A percentile compares a stretch with the other conserved stretches of the same genome.
phyloP scores from a whole-genome alignment of 768 basidiomycete genomes.

The Chlorophyllum brunneum region DNA sequence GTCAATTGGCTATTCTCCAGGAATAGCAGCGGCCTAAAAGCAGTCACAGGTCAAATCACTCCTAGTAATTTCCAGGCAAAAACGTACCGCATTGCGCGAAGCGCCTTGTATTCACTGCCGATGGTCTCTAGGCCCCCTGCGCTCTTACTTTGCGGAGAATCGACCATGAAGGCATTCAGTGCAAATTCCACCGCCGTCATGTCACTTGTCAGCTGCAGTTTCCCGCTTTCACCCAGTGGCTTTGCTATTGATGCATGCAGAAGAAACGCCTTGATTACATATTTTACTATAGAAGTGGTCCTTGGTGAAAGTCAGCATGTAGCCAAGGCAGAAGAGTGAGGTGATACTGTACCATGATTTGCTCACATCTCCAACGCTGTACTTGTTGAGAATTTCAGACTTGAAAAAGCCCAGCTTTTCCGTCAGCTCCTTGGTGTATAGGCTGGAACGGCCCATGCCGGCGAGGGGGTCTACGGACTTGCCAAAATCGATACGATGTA shows the following conservation, averaged over 20 bases:
- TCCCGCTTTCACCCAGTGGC: constrained; percentile 89
- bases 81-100: constrained; percentile 82
- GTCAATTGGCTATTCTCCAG: constrained; percentile 73
- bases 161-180: constrained; percentile 71
- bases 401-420: constrained; percentile 87
- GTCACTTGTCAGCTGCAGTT: constrained; percentile 91
- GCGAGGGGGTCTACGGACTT: constrained; percentile 65
- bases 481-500: constrained; percentile 84
- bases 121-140: constrained; percentile 62
- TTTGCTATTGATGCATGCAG: constrained; percentile 91
- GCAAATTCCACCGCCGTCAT: constrained; percentile 97
- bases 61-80: background rate
- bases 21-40: constrained; percentile 80
- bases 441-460: constrained; percentile 64
- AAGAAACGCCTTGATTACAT: constrained; percentile 82
- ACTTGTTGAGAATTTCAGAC: constrained; percentile 67
- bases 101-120: constrained; percentile 82
- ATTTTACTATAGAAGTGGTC: constrained; percentile 65
- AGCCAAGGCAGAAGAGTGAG: constrained; percentile 2
- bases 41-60: background rate
- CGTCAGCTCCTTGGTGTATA: constrained; percentile 89
- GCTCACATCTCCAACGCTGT: constrained; percentile 65
- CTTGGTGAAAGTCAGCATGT: constrained; percentile 28
- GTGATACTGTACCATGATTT: constrained; percentile 60
- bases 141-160: constrained; percentile 52